These are phyloP conservation scores for Colletotrichum liriopes DNA, from an alignment of 2,329 filamentous ascomycete genomes.

Conservation along the genomic window DNA sequence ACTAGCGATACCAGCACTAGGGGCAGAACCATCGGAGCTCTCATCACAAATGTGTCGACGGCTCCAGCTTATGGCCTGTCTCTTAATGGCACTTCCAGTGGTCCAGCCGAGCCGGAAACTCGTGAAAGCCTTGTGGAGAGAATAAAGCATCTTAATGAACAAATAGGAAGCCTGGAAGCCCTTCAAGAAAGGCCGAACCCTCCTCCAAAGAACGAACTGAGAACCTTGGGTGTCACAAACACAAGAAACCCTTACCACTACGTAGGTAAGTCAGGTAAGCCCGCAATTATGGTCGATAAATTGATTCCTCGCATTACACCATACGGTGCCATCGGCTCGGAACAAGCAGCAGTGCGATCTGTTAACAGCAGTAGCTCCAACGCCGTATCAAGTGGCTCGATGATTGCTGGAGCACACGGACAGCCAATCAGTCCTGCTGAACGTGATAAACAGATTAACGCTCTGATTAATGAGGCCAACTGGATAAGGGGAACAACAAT, in stretches of 20 bases:
- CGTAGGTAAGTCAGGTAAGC: background rate
- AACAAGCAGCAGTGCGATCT: background rate
- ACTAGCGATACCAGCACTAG: background rate
- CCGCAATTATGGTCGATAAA: background rate
- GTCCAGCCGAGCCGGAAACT: background rate
- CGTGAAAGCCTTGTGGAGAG: background rate
- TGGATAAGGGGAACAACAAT: background rate
- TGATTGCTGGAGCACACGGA: background rate
- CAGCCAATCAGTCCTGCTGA: background rate
- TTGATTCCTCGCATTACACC: background rate
- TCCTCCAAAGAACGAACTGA: background rate
- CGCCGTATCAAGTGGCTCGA: background rate
- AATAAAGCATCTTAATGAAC: background rate
- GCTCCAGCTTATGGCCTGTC: background rate
- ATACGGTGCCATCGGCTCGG: background rate
- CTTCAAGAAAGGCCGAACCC: background rate
- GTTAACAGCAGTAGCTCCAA: background rate
- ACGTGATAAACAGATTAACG: background rate
- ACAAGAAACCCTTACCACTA: background rate
- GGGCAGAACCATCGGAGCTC: background rate
- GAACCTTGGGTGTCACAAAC: background rate
- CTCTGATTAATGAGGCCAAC: background rate
- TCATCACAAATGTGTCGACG: background rate
- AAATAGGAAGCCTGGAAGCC: conserved; percentile 5
- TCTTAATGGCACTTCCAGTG: too few relatives aligned